Evolutionary conservation across 148 eudicot species (phyloP).

Genomic region (Talinum fruticosum): DNA sequence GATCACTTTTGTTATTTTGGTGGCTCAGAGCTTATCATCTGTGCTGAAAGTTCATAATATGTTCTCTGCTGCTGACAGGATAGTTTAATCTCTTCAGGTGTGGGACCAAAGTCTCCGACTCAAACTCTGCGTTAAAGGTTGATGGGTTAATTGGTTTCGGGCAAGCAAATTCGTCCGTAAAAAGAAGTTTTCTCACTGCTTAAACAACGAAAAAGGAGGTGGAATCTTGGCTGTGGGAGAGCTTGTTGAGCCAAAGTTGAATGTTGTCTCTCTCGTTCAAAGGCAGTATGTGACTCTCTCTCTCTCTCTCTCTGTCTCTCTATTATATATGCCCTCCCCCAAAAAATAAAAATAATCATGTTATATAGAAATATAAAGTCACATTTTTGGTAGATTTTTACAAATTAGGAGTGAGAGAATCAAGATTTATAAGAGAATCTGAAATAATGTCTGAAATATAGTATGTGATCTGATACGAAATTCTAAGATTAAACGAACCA

Average conservation of each 20-base stretch:
- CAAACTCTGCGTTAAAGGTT: constrained; percentile 10
- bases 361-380: background rate
- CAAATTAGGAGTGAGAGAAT: background rate
- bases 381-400: background rate
- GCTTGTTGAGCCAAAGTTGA: constrained; percentile 70
- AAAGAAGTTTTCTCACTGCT: constrained; percentile 85
- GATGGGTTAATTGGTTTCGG: constrained; percentile 97
- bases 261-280: constrained; percentile 55
- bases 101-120: constrained; percentile 37
- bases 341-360: no score
- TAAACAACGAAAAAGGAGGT: constrained; percentile 77
- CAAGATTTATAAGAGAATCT: background rate
- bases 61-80: background rate
- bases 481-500: background rate
- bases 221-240: constrained; percentile 92
- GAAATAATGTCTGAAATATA: background rate
- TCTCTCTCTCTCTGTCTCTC: background rate
- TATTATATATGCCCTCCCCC: background rate
- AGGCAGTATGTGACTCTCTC: constrained; percentile 51
- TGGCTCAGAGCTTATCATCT: no score
- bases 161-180: constrained; percentile 77
- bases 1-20: no score
- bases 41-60: background rate
- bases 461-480: background rate
- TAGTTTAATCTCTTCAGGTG: constrained; percentile 45